A percentile compares a stretch with the other conserved stretches of the same genome.
Conservation (phyloP, 805 yeast species). For the Candida nitratophila region DNA sequence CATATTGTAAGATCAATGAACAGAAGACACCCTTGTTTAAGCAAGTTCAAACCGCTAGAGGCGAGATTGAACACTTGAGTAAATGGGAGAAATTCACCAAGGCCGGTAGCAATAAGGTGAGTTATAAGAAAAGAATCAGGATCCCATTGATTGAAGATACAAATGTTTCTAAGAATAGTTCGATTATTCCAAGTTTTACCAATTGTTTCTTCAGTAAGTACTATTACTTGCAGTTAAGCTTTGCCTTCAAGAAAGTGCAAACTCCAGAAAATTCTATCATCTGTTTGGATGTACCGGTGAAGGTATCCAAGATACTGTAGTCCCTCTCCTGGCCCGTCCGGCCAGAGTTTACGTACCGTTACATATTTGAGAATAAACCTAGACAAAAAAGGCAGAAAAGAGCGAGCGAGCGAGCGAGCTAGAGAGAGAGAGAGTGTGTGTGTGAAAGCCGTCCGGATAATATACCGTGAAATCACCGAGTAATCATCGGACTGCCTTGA, state of each 20-base stretch:
- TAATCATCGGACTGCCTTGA: no score
- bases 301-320: slow-evolving; percentile 10
- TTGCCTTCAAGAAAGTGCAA: slow-evolving; percentile 10
- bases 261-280: background rate
- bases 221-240: slow-evolving; percentile 10
- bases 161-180: slow-evolving; percentile 6
- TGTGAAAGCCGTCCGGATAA: no score
- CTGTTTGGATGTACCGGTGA: slow-evolving; percentile 14
- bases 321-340: no score
- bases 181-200: slow-evolving; percentile 15
- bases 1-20: slow-evolving; percentile 11
- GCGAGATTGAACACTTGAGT: background rate
- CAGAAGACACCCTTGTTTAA: slow-evolving; percentile 11
- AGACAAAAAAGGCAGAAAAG: no score
- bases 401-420: no score
- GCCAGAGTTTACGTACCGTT: no score
- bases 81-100: slow-evolving; percentile 3
- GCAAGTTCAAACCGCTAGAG: slow-evolving; percentile 2
- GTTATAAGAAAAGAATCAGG: background rate
- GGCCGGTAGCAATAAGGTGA: background rate
- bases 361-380: no score
- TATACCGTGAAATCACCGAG: no score
- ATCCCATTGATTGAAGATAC: slow-evolving; percentile 11
- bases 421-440: no score
- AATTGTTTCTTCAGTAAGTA: slow-evolving; percentile 13